These are phyloP conservation scores for Samsoniella hepiali DNA, from an alignment of 2,329 filamentous ascomycete species.

Conservation along the genomic window DNA sequence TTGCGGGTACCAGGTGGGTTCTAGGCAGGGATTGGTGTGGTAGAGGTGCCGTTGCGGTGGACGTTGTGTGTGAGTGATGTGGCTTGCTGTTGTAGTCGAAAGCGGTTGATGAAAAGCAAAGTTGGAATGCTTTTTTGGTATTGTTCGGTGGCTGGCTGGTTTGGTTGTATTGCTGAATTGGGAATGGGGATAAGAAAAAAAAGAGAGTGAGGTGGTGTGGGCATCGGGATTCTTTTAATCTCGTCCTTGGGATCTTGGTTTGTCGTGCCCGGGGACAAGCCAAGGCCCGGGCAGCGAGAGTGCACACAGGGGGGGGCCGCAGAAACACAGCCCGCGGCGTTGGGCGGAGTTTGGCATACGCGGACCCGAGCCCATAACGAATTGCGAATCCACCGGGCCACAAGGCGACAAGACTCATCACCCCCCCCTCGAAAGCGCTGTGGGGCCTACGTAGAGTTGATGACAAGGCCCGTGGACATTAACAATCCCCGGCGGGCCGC, in stretches of 20 bases:
- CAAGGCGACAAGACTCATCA: conserved; percentile 16
- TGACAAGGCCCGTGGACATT: conserved; percentile 17
- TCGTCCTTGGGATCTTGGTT: conserved; percentile 12
- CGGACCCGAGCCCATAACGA: conserved; percentile 29
- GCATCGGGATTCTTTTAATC: conserved; percentile 26
- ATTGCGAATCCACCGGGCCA: conserved; percentile 14
- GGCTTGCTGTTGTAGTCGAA: not conserved
- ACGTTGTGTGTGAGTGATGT: not conserved
- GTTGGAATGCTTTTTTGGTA: too few species aligned
- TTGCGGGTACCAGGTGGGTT: conserved; percentile 24
- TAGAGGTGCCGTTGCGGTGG: conserved; percentile 4
- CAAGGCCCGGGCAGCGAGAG: not conserved
- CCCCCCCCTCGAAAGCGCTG: not conserved
- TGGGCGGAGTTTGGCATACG: conserved; percentile 32
- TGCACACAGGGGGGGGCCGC: not conserved
- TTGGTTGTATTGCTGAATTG: not conserved
- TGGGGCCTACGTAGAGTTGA: not conserved
- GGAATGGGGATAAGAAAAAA: not conserved
- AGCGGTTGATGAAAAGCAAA: not conserved
- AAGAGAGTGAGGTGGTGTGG: conserved; percentile 16
- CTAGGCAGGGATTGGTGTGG: conserved; percentile 10
- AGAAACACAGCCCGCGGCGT: conserved; percentile 2
- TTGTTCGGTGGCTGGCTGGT: not conserved
- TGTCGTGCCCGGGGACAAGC: not conserved
- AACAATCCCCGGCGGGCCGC: conserved; percentile 18